phyloP scores from a whole-genome alignment of 139 green algal genomes.

The Chlorella vulgaris region DNA sequence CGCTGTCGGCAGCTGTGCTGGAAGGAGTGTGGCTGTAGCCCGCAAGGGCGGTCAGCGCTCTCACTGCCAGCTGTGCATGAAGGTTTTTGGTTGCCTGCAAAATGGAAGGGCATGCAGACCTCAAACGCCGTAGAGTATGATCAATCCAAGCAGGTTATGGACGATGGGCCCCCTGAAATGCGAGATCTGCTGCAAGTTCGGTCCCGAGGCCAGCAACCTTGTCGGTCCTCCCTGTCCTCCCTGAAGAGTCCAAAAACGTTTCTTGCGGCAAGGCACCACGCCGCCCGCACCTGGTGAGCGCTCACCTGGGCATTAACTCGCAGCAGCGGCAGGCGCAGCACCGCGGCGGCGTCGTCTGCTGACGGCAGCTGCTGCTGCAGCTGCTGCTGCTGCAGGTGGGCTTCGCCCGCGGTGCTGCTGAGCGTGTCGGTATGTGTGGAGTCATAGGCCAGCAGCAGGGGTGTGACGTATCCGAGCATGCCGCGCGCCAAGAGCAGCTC shows the following conservation, averaged over 20 bases:
- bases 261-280: too few species aligned
- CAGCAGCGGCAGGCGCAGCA: constrained; percentile 21
- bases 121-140: background rate
- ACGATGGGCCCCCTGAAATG: too few species aligned
- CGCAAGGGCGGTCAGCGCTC: constrained; percentile 64
- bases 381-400: background rate
- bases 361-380: background rate
- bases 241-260: too few species aligned
- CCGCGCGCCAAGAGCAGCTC: too few species aligned
- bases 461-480: too few species aligned
- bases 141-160: too few species aligned
- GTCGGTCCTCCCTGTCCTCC: too few species aligned
- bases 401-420: background rate
- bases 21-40: constrained; percentile 42
- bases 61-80: constrained; percentile 80
- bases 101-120: too few species aligned
- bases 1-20: constrained; percentile 32
- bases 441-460: constrained; percentile 80
- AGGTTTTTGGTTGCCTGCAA: constrained; percentile 69
- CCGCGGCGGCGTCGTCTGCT: background rate
- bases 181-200: too few species aligned
- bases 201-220: too few species aligned
- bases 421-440: constrained; percentile 59
- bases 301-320: background rate
- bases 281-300: too few species aligned